These are phyloP conservation scores for Elaphomyces granulatus DNA, from an alignment of 495 filamentous ascomycete genomes.

Conservation along the genomic window DNA sequence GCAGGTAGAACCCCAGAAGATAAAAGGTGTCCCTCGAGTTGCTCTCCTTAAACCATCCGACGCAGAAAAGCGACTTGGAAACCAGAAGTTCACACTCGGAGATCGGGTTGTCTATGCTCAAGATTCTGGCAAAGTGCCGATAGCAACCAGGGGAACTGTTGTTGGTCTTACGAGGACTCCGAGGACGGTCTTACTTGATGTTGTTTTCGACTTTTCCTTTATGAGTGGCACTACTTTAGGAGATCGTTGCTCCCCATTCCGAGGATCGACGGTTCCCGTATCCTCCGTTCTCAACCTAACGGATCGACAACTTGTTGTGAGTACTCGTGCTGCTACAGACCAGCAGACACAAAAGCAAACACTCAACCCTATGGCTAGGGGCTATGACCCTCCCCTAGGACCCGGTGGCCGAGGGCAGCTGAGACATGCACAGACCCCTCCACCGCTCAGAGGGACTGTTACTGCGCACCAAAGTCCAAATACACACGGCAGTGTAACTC, in stretches of 20 bases:
- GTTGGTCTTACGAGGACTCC: conserved; percentile 79
- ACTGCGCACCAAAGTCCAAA: conserved; percentile 24
- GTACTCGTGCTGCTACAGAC: conserved; percentile 52
- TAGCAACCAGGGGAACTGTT: conserved; percentile 81
- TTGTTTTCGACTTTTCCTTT: conserved; percentile 87
- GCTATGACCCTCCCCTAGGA: conserved; percentile 43
- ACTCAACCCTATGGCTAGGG: conserved; percentile 43
- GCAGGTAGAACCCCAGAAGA: conserved; percentile 40
- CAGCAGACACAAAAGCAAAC: conserved; percentile 35
- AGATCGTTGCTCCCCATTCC: conserved; percentile 86
- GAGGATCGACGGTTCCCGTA: conserved; percentile 79
- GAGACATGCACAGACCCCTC: conserved; percentile 50
- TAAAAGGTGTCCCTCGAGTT: conserved; percentile 65
- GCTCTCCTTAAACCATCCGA: conserved; percentile 84
- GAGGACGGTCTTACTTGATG: conserved; percentile 67
- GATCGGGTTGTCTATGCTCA: conserved; percentile 89
- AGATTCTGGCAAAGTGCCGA: conserved; percentile 87
- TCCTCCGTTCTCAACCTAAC: conserved; percentile 78
- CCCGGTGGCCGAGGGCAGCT: conserved; percentile 50
- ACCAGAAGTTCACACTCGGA: conserved; percentile 72
- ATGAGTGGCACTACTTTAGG: conserved; percentile 89
- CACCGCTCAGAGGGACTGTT: conserved; percentile 52
- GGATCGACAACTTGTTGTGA: conserved; percentile 63
- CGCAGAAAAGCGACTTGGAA: conserved; percentile 75
- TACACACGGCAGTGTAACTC: conserved; percentile 16